These are phyloP conservation scores for Fistulinella staudtii DNA, from an alignment of 1,284 basidiomycete species.

Conservation along the genomic window DNA sequence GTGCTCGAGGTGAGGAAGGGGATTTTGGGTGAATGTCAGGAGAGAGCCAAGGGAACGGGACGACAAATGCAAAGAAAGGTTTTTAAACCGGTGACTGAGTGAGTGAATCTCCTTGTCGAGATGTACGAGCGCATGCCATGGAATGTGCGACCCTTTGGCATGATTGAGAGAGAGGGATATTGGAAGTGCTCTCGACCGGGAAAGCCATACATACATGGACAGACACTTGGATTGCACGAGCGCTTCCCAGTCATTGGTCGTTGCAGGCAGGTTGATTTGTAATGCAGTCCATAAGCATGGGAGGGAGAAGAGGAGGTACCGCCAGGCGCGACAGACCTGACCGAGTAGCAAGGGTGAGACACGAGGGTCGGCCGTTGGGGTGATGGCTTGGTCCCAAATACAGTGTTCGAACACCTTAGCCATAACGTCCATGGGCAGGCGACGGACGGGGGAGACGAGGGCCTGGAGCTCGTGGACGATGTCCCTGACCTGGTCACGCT, in stretches of 20 bases:
- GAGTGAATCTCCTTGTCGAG: conserved; percentile 32
- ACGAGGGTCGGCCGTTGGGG: conserved; percentile 10
- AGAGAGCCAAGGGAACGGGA: conserved; percentile 26
- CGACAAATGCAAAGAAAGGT: conserved; percentile 23
- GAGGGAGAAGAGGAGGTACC: conserved; percentile 28
- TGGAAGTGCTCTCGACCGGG: conserved; percentile 29
- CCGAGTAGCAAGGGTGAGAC: conserved; percentile 23
- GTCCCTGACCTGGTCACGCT: conserved; percentile 5
- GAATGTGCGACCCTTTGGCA: conserved; percentile 19
- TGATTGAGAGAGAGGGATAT: conserved; percentile 27
- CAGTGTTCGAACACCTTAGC: conserved; percentile 26
- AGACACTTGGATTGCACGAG: conserved; percentile 27
- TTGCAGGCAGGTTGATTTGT: conserved; percentile 23
- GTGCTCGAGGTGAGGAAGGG: conserved; percentile 22
- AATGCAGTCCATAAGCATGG: conserved; percentile 25
- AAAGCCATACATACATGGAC: conserved; percentile 29
- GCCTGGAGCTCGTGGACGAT: conserved; percentile 29
- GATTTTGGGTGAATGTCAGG: conserved; percentile 28
- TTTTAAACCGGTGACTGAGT: conserved; percentile 19
- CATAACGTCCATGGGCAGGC: conserved; percentile 32
- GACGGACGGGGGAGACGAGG: conserved; percentile 30
- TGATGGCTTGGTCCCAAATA: conserved; percentile 7
- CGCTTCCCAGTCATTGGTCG: conserved; percentile 21
- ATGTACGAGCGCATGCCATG: conserved; percentile 28
- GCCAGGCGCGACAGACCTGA: conserved; percentile 31